Evolutionary conservation across 768 basidiomycete genomes (phyloP).

Genomic region (Leccinum subgranulosum): DNA sequence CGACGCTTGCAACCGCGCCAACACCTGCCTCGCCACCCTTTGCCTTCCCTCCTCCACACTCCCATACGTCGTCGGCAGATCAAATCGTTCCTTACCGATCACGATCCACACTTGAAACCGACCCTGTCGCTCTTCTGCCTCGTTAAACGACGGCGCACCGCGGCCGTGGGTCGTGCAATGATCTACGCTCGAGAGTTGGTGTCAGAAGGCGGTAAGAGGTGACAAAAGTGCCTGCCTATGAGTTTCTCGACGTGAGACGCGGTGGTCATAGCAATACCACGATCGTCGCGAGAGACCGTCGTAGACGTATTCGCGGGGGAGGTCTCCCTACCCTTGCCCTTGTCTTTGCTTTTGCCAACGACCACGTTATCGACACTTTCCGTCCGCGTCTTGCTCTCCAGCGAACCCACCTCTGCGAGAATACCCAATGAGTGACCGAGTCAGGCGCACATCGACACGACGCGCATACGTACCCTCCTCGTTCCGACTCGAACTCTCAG

Average conservation of each 20-base stretch:
- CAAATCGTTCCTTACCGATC: slow-evolving; percentile 41
- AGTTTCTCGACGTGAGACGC: slow-evolving; percentile 16
- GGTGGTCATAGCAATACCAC: not conserved
- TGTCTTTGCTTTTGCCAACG: not conserved
- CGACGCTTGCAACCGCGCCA: slow-evolving; percentile 33
- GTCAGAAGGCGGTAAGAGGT: not conserved
- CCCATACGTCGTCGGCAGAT: slow-evolving; percentile 40
- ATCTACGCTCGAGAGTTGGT: slow-evolving; percentile 11
- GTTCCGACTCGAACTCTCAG: slow-evolving; percentile 22
- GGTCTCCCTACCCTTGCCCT: slow-evolving; percentile 12
- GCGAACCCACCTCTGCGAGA: not conserved
- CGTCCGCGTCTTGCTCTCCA: not conserved
- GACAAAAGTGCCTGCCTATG: slow-evolving; percentile 7
- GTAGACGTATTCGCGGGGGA: not conserved
- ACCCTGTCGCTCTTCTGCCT: slow-evolving; percentile 17
- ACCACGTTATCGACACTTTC: not conserved
- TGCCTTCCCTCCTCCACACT: slow-evolving; percentile 40
- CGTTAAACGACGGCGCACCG: slow-evolving; percentile 34
- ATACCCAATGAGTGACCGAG: not conserved
- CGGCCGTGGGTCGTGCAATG: slow-evolving; percentile 14
- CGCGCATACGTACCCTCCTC: slow-evolving; percentile 17
- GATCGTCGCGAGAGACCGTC: slow-evolving; percentile 1
- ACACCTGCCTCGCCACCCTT: slow-evolving; percentile 44
- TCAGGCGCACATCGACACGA: not conserved
- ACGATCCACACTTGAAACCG: slow-evolving; percentile 46